Base-by-base conservation (phyloP, 1,139 yeast genomes). In the Yamadazyma songkhlaensis region DNA sequence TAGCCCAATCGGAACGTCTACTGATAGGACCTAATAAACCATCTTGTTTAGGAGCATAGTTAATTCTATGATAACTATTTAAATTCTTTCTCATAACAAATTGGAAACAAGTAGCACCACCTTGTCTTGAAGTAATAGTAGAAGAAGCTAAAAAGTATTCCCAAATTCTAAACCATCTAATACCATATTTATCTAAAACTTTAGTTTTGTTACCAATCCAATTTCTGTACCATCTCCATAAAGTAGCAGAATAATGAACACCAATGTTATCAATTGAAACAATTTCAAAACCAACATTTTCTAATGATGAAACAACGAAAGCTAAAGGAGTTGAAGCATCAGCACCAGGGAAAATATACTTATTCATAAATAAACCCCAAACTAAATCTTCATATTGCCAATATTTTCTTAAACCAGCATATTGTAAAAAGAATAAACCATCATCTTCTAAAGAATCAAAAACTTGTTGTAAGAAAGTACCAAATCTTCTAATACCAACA, bases 321-420 rank as follows among this genome's bases (percentile, higher is more conserved):
- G 88, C 87, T 54, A 89, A 77, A 35, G 97, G 96, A 40, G 97
- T 89, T 7, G 95, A 86, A 35, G 96, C 96, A 67, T 88, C 97
- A 38, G 96, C 96, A 67, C 96, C 97, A 33, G 97, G 96, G 88
- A 88, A 88, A 59, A 88, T 82, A 68, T 87, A 88, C 73, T 87
- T 88, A 79, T 89, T 88, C 96, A 88, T 89, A 64, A 88, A 89
- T 60, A 89, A 72, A 50, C 97, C 96, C 97, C 96, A 88, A 64
- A 80, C 73, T 56, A 88, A 76, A 62, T 88, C 97, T 70, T 88
- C 96, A 62, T 86, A 88, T 70, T 88, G 96, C 97, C 96, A 88
- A 45, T 77, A 72, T 72, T 88, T 89, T 71, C 96, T 81, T 54
- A 88, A 72, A 40, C 97, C 96, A 38, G 96, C 92, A 57, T 84